Base-by-base conservation (phyloP, 495 filamentous ascomycete species). In the Amphirosellinia nigrospora region DNA sequence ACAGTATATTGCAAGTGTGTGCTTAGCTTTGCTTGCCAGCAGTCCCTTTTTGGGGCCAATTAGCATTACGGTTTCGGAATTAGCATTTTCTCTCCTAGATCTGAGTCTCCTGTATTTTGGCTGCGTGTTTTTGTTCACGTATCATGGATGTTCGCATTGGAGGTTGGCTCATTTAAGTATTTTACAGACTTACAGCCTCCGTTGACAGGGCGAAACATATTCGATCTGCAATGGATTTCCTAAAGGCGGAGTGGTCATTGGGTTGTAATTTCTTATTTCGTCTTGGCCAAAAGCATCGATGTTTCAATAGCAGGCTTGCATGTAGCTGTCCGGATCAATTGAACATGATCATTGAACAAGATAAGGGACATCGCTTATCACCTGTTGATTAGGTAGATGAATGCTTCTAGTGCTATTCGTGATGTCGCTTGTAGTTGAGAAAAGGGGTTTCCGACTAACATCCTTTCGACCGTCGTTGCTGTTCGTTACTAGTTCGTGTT, bases 81-180 rank as follows among this genome's bases (percentile, higher is more conserved):
- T 64, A 50, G 45, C 16, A 64, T 48, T 36, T 64, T 16, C 19
- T 50, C 30, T 50, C 30, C 41, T n/a, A 46, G 39, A 11, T 64
- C 15, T n/a, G 61, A 36, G 30, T 48, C 4, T 64, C 30, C 38
- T 64, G n/a, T 36, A 50, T 21, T 21, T 32, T 10, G 38, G 39
- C 21, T 63, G 21, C 6, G 16, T 60, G n/a, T 26, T 60, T 60
- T 26, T 41, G 15, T 26, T 45, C 45, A 32, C 23, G 43, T 26
- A 64, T 62, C 5, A 50, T 21, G 60, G 28, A 46, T 1, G 43
- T 64, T 64, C 43, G 61, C 61, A 64, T 48, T 23, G 61, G 61
- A 21, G 43, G 50, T 53, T 53, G 43, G 43, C 36, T 64, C 43
- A 46, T 64, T 64, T 32, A 26, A 48, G 4, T 34, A 46, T 48